A percentile compares a stretch with the other conserved stretches of the same genome.
phyloP scores from a whole-genome alignment of 345 rosid genomes.

The Schrenkiella parvula region DNA sequence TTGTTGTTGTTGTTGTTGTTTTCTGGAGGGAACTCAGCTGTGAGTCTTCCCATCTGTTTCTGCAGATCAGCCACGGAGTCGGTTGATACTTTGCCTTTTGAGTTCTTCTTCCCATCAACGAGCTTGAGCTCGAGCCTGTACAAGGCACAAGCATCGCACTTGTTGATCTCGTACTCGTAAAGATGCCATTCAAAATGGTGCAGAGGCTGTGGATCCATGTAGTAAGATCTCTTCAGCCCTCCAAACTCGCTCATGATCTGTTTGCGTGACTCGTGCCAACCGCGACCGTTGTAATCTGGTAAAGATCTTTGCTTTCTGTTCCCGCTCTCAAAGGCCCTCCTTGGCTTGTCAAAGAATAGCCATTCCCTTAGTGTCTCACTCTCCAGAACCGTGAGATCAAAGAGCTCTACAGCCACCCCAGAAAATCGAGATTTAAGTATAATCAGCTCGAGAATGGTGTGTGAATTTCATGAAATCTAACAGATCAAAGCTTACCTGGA shows the following conservation, averaged over 20 bases:
- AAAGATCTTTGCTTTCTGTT: constrained; percentile 96
- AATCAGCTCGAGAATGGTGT: not conserved
- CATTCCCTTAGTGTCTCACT: constrained; percentile 96
- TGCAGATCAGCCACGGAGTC: constrained; percentile 90
- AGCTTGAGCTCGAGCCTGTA: constrained; percentile 95
- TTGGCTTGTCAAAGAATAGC: constrained; percentile 97
- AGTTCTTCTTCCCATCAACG: constrained; percentile 81
- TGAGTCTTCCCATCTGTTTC: constrained; percentile 93
- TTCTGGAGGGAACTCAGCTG: constrained; percentile 79
- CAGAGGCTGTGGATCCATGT: constrained; percentile 99
- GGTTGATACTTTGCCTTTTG: constrained; percentile 61
- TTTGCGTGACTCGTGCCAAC: constrained; percentile 99
- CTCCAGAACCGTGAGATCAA: constrained; percentile 78
- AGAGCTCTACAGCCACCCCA: constrained; percentile 66
- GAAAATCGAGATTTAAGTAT: constrained; percentile 18
- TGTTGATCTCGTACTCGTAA: constrained; percentile 92
- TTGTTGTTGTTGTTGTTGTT: constrained; percentile 45
- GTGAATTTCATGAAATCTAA: not conserved
- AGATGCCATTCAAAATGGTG: constrained; percentile 94
- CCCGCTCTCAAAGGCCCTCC: constrained; percentile 96
- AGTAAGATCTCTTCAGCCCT: constrained; percentile 93
- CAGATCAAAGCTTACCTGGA: constrained; percentile 52
- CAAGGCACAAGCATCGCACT: constrained; percentile 89
- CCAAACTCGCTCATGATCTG: constrained; percentile 92
- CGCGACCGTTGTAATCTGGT: constrained; percentile 97